phyloP scores from a whole-genome alignment of 176 grass and related monocot species.

The Raddia distichophylla region DNA sequence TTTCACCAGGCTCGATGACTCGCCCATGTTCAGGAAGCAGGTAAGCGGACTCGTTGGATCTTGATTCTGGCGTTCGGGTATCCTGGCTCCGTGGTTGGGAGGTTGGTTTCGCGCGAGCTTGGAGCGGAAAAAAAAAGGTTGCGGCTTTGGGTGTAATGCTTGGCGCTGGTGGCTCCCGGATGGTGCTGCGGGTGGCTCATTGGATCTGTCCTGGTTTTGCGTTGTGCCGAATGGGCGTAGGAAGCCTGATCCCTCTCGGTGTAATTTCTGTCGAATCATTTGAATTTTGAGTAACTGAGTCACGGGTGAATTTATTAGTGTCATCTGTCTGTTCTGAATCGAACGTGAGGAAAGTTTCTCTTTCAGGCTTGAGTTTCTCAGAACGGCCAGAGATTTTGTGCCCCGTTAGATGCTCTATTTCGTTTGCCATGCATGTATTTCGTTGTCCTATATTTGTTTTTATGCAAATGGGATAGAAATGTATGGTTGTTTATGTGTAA shows the following conservation, averaged over 20 bases:
- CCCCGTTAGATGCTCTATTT: neutral
- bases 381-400: neutral
- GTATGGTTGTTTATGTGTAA: constrained; percentile 8
- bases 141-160: constrained; percentile 41
- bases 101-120: constrained; percentile 20
- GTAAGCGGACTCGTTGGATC: constrained; percentile 48
- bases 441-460: neutral
- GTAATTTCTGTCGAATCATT: neutral
- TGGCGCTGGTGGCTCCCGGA: constrained; percentile 9
- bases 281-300: neutral
- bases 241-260: neutral
- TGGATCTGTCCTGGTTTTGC: constrained; percentile 32
- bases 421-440: neutral
- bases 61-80: constrained; percentile 15
- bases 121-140: constrained; percentile 11
- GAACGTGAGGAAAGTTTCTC: neutral
- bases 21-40: constrained; percentile 99
- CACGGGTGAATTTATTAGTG: neutral
- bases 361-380: neutral
- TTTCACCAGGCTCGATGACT: constrained; percentile 97
- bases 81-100: neutral
- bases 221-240: neutral
- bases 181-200: neutral
- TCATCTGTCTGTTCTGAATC: neutral
- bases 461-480: neutral